These are phyloP conservation scores for Rhizophora mangle DNA, from an alignment of 345 rosid genomes.

Conservation along the genomic window DNA sequence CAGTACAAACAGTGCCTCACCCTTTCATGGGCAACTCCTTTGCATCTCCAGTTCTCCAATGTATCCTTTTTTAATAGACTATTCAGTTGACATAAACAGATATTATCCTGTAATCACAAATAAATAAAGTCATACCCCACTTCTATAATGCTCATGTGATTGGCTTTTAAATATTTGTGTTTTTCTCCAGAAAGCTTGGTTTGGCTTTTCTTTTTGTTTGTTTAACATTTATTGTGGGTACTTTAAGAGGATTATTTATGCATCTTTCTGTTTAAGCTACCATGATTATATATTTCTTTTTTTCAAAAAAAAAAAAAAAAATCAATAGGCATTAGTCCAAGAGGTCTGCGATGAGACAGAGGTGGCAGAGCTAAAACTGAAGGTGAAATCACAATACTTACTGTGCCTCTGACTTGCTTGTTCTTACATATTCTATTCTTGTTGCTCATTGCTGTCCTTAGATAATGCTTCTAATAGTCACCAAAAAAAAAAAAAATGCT, in stretches of 20 bases:
- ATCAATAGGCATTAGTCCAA: constrained; percentile 58
- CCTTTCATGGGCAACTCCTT: too few species aligned
- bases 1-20: too few species aligned
- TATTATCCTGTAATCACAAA: too few species aligned
- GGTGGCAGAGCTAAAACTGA: constrained; percentile 80
- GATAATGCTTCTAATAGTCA: background rate
- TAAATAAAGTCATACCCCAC: too few species aligned
- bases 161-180: background rate
- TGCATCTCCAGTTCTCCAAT: too few species aligned
- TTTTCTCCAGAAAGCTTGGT: background rate
- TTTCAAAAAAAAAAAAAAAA: background rate
- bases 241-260: constrained; percentile 7
- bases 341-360: constrained; percentile 98
- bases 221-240: background rate
- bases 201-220: background rate
- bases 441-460: background rate
- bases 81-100: too few species aligned
- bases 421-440: constrained; percentile 1
- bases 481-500: constrained; percentile 9
- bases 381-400: constrained; percentile 47
- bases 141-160: background rate
- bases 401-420: constrained; percentile 2
- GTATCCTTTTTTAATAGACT: too few species aligned
- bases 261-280: constrained; percentile 7
- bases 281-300: constrained; percentile 8